A percentile compares a stretch with the other conserved stretches of the same genome.
These are phyloP conservation scores for Cercophora samala DNA, from an alignment of 495 filamentous ascomycete genomes.

Conservation along the genomic window DNA sequence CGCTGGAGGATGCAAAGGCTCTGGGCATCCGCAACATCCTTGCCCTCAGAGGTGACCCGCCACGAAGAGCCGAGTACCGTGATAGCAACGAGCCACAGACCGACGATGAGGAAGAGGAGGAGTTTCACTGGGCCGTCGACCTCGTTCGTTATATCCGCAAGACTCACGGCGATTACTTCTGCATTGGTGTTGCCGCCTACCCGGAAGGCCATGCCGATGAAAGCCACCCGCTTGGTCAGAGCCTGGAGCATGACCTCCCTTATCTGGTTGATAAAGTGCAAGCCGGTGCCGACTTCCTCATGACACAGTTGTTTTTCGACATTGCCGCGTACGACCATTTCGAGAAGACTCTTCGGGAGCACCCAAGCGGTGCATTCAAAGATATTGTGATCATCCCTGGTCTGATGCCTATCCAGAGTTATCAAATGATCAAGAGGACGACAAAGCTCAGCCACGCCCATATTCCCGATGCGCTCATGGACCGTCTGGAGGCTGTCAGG, in stretches of 20 bases:
- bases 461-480: slow-evolving; percentile 66
- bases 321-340: slow-evolving; percentile 74
- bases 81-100: slow-evolving; percentile 51
- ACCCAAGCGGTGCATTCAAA: slow-evolving; percentile 83
- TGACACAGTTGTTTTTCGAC: slow-evolving; percentile 99
- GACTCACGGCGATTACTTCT: slow-evolving; percentile 91
- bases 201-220: slow-evolving; percentile 96
- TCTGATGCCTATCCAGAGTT: slow-evolving; percentile 95
- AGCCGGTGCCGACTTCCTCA: slow-evolving; percentile 95
- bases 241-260: slow-evolving; percentile 74
- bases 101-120: slow-evolving; percentile 55
- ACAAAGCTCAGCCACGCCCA: slow-evolving; percentile 93
- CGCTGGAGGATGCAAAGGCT: slow-evolving; percentile 87
- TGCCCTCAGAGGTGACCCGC: slow-evolving; percentile 90
- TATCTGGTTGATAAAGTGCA: slow-evolving; percentile 87
- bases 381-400: slow-evolving; percentile 89
- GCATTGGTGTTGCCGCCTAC: slow-evolving; percentile 90
- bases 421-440: slow-evolving; percentile 88
- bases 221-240: slow-evolving; percentile 72
- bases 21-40: slow-evolving; percentile 92
- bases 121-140: slow-evolving; percentile 88
- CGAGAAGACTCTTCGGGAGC: slow-evolving; percentile 71
- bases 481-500: slow-evolving; percentile 72
- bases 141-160: slow-evolving; percentile 84
- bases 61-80: slow-evolving; percentile 80